Conservation (phyloP, 192 early-diverging fungal genomes). For the Umbelopsis ramanniana region DNA sequence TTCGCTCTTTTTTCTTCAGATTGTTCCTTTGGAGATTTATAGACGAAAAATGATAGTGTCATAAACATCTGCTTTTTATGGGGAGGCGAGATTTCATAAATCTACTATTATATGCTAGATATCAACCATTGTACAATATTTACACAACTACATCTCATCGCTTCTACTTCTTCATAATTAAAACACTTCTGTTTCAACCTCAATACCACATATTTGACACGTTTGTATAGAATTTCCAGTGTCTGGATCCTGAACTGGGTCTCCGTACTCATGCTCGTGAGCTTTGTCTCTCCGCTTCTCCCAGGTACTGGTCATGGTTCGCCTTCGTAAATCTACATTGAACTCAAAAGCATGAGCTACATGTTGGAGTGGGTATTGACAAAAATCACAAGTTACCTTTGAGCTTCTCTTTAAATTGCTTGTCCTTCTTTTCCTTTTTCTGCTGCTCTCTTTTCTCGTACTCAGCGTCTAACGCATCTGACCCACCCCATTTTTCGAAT, state of each 20-base stretch:
- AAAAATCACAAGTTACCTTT: conserved; percentile 45
- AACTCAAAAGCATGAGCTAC: background rate
- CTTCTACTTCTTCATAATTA: conserved; percentile 19
- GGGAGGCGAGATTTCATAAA: background rate
- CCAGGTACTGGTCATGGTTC: conserved; percentile 78
- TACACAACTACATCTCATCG: background rate
- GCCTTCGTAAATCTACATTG: conserved; percentile 69
- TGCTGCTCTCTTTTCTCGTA: conserved; percentile 79
- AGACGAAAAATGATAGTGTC: too few relatives aligned
- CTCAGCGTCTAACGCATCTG: conserved; percentile 85
- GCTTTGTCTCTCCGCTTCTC: conserved; percentile 59
- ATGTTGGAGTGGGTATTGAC: too few relatives aligned
- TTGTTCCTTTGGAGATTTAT: too few relatives aligned
- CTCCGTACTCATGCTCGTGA: conserved; percentile 80
- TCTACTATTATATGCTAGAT: background rate
- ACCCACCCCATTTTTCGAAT: conserved; percentile 88
- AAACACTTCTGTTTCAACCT: conserved; percentile 73
- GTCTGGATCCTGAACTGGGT: conserved; percentile 49
- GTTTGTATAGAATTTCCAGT: conserved; percentile 59
- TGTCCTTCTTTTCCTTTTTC: conserved; percentile 83
- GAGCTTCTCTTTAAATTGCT: conserved; percentile 81
- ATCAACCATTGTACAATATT: background rate
- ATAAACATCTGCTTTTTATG: too few relatives aligned
- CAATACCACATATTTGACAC: conserved; percentile 68
- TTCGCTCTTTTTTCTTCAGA: too few relatives aligned